Evolutionary conservation across 768 basidiomycete genomes (phyloP), one percentile per base, ranked within the genome.

Genomic region (Lactarius pseudohatsudake): DNA sequence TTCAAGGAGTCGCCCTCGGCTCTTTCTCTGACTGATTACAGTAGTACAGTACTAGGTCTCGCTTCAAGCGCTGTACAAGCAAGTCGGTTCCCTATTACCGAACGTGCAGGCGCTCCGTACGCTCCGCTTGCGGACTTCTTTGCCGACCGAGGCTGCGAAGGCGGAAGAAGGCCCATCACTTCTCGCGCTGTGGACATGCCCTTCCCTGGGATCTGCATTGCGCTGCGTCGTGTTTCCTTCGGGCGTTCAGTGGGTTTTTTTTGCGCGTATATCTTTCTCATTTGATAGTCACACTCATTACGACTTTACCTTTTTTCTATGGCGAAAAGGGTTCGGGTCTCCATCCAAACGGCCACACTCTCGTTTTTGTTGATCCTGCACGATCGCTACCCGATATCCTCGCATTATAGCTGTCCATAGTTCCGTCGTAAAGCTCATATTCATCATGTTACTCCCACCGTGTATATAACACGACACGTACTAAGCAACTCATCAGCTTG

Each of bases 131-230:
- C 22, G 77, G 75, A 63, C 81, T 80, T 10, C 76, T 74, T 56
- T 80, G 69, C 64, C 81, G 75, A 10, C 80, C 71, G 74, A 80
- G 65, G 26, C 78, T 62, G 40, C 32, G 1, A 41, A 81, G 78
- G 72, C 80, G 78, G 71, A 78, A 74, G 57, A 64, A 50, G 54
- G 57, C 34, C 72, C 70, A 36, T 73, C 75, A 64, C 26, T 1
- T 26, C 65, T 70, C 34, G 70, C 72, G 63, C 66, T 76, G 26
- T 71, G 60, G 62, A 64, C 67, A 16, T 76, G 76, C 73, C 58
- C 69, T 40, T 70, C 71, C 43, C 61, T 66, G 63, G 75, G 75
- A 28, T 66, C 72, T 9, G 57, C 61, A 32, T 66, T 77, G 15
- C 59, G 68, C 11, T 36, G 32, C 34, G 75, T 75, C 57, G 67